Conservation (phyloP, 495 filamentous ascomycete species). For the Aspergillus wentii region DNA sequence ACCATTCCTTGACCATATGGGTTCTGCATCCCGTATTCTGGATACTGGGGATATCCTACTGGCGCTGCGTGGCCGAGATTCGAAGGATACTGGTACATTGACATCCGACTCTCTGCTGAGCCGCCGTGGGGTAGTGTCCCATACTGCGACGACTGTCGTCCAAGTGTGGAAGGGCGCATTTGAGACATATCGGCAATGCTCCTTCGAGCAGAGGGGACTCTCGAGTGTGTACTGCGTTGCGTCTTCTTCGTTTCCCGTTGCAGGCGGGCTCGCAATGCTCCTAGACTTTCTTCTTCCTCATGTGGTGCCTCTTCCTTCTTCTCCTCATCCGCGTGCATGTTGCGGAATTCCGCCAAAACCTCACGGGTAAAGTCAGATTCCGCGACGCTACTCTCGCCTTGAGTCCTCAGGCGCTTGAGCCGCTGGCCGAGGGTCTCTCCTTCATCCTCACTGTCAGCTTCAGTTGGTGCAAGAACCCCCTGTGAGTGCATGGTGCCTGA, state of each 20-base stretch:
- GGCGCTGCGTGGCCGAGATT: constrained; percentile 13
- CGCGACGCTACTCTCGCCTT: constrained; percentile 51
- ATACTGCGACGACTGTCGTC: constrained; percentile 26
- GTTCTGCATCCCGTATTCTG: constrained; percentile 9
- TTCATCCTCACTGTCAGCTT: constrained; percentile 51
- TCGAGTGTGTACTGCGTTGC: constrained; percentile 23
- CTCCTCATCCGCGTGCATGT: constrained; percentile 28
- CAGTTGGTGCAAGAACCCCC: constrained; percentile 10
- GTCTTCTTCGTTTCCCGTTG: constrained; percentile 61
- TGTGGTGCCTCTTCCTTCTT: constrained; percentile 13
- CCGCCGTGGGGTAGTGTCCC: constrained; percentile 9
- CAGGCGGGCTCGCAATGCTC: constrained; percentile 75
- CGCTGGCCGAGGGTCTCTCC: constrained; percentile 78
- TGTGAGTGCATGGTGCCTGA: constrained; percentile 33
- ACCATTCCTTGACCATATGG: constrained; percentile 23
- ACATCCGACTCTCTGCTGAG: constrained; percentile 23
- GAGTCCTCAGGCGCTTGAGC: constrained; percentile 60
- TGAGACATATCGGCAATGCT: constrained; percentile 70
- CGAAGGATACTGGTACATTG: constrained; percentile 28
- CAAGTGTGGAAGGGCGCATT: constrained; percentile 44
- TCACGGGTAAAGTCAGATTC: constrained; percentile 77
- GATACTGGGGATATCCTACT: constrained; percentile 14
- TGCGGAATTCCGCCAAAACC: constrained; percentile 67
- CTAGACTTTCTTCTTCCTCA: constrained; percentile 89
- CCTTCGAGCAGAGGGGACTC: constrained; percentile 33